Evolutionary conservation across 495 filamentous ascomycete species (phyloP).

Genomic region (Saxispiralis lemnorum): DNA sequence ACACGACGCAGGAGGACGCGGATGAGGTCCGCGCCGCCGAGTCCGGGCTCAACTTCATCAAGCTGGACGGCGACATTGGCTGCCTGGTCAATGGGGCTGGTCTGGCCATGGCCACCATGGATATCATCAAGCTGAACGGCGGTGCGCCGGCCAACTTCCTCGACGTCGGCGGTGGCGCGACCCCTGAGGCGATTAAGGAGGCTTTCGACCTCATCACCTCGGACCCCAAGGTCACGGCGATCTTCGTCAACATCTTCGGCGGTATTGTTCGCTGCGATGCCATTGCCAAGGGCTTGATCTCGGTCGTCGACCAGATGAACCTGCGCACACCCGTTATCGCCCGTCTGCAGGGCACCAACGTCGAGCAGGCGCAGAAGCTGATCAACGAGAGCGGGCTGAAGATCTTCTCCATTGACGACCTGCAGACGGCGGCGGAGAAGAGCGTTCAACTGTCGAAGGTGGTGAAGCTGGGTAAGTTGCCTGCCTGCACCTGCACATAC

Average conservation of each 20-base stretch:
- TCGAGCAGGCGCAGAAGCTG: slow-evolving; percentile 84
- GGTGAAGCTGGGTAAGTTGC: slow-evolving; percentile 75
- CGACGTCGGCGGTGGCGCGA: slow-evolving; percentile 94
- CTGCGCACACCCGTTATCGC: slow-evolving; percentile 92
- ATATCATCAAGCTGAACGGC: slow-evolving; percentile 99
- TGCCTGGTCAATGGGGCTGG: slow-evolving; percentile 97
- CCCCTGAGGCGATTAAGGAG: slow-evolving; percentile 86
- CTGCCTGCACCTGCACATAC: neutral
- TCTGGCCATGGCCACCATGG: slow-evolving; percentile 99
- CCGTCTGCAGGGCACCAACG: slow-evolving; percentile 95
- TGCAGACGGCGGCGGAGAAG: slow-evolving; percentile 94
- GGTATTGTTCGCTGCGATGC: slow-evolving; percentile 97
- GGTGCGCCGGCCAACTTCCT: slow-evolving; percentile 94
- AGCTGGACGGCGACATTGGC: slow-evolving; percentile 96
- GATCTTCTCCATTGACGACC: slow-evolving; percentile 98
- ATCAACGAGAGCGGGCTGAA: slow-evolving; percentile 97
- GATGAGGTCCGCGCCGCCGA: slow-evolving; percentile 94
- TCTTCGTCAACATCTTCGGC: slow-evolving; percentile 99
- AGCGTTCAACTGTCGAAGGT: slow-evolving; percentile 97
- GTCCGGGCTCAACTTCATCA: slow-evolving; percentile 96
- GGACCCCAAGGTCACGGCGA: slow-evolving; percentile 93
- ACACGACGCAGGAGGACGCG: slow-evolving; percentile 84
- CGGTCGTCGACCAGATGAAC: slow-evolving; percentile 82
- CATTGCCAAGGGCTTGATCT: slow-evolving; percentile 89
- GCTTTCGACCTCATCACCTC: slow-evolving; percentile 96